Evolutionary conservation across 148 eudicot genomes (phyloP).

Genomic region (Fallopia convolvulus): DNA sequence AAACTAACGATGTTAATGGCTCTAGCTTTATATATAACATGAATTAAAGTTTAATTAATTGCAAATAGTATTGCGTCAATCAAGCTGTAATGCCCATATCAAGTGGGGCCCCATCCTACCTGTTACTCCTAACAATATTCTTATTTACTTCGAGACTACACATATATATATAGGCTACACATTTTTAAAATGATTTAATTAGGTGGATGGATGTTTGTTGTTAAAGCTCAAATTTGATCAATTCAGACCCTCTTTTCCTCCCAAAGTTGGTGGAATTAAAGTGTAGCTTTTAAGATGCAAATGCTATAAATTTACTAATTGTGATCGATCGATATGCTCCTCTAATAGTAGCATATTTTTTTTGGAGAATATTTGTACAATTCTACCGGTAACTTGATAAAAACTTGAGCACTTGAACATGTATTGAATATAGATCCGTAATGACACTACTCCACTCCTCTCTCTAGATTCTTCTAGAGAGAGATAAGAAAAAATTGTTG

Average conservation of each 20-base stretch:
- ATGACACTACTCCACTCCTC: too few relatives aligned
- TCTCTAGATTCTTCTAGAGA: too few relatives aligned
- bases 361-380: too few relatives aligned
- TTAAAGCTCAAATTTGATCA: not conserved
- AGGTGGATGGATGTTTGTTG: constrained; percentile 7
- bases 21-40: not conserved
- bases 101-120: not conserved
- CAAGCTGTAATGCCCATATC: not conserved
- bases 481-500: too few relatives aligned
- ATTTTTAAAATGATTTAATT: not conserved
- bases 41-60: not conserved
- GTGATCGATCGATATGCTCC: too few relatives aligned
- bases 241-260: not conserved
- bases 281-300: not conserved
- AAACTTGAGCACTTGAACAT: too few relatives aligned
- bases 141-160: not conserved
- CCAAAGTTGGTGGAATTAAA: not conserved
- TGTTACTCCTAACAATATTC: constrained; percentile 1
- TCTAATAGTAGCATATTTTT: too few relatives aligned
- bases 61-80: not conserved
- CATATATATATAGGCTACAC: not conserved
- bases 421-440: too few relatives aligned
- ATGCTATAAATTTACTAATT: not conserved
- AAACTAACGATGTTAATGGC: not conserved
- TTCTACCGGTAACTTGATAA: too few relatives aligned